Conservation (phyloP, 345 rosid species). For the Populus davidiana region DNA sequence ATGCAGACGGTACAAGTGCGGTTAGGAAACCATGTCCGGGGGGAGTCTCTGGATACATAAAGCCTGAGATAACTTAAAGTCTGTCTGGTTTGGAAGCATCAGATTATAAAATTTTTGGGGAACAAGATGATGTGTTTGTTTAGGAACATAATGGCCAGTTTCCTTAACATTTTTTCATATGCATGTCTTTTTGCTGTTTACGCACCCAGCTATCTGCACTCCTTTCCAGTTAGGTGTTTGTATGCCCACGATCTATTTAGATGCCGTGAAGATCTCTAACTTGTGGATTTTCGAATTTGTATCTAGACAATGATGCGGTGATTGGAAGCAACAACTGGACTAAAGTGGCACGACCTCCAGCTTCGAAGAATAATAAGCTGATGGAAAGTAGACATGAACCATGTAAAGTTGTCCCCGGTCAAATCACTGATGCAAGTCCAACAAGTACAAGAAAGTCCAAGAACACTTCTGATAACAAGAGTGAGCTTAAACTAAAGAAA, state of each 20-base stretch:
- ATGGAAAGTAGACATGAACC: slow-evolving; percentile 32
- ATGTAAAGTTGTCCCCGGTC: slow-evolving; percentile 19
- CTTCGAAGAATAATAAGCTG: slow-evolving; percentile 26
- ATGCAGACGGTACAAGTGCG: too few species aligned
- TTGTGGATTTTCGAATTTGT: background rate
- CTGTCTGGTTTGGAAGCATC: too few species aligned
- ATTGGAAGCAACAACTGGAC: slow-evolving; percentile 43
- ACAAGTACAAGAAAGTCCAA: slow-evolving; percentile 18
- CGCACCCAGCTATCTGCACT: background rate
- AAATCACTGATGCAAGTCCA: slow-evolving; percentile 13
- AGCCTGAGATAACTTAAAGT: too few species aligned
- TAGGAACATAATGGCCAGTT: background rate
- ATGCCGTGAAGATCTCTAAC: background rate
- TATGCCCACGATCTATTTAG: background rate
- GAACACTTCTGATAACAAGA: slow-evolving; percentile 15
- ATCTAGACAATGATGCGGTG: slow-evolving; percentile 50
- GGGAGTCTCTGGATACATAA: too few species aligned
- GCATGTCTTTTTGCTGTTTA: background rate
- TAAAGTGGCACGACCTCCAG: slow-evolving; percentile 20
- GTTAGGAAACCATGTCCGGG: too few species aligned
- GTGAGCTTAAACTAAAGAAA: slow-evolving; percentile 23
- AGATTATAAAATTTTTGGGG: too few species aligned
- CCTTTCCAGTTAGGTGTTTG: background rate
- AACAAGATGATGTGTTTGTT: background rate
- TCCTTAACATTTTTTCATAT: background rate